A percentile compares a stretch with the other conserved stretches of the same genome.
Evolutionary conservation across 2,329 filamentous ascomycete genomes (phyloP).

Genomic region (Botrytis hyacinthi): DNA sequence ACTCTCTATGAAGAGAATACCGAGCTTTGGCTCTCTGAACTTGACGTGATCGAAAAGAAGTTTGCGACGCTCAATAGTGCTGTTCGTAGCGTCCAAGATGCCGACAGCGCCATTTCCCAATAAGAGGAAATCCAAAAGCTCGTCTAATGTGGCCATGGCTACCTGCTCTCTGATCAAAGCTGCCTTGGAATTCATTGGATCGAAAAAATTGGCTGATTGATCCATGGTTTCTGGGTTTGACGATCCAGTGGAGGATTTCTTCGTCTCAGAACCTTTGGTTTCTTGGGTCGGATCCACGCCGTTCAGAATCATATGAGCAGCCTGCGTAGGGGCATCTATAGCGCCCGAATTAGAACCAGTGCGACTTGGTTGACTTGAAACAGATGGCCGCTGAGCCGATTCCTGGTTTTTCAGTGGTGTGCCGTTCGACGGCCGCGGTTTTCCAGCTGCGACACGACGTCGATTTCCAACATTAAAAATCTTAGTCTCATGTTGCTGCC

Average conservation of each 20-base stretch:
- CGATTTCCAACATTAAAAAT: constrained; percentile 98
- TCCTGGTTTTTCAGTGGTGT: constrained; percentile 26
- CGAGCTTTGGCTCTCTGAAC: constrained; percentile 77
- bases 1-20: constrained; percentile 93
- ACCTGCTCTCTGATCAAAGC: constrained; percentile 85
- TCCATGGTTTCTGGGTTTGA: constrained; percentile 54
- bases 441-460: constrained; percentile 73
- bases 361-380: constrained; percentile 14
- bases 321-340: constrained; percentile 46
- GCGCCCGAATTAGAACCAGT: constrained; percentile 26
- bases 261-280: constrained; percentile 23
- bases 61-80: constrained; percentile 81
- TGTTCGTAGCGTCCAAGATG: constrained; percentile 96
- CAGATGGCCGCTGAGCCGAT: neutral
- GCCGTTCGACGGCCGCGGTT: constrained; percentile 30
- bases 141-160: constrained; percentile 87
- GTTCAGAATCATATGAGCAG: constrained; percentile 58
- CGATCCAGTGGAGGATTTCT: constrained; percentile 38
- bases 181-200: constrained; percentile 81
- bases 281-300: constrained; percentile 40
- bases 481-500: constrained; percentile 91
- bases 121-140: constrained; percentile 86
- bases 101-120: constrained; percentile 81
- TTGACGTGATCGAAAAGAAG: constrained; percentile 81
- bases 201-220: constrained; percentile 91